These are phyloP conservation scores for Fusarium goolgardi DNA, from an alignment of 2,329 filamentous ascomycete species.

Conservation along the genomic window DNA sequence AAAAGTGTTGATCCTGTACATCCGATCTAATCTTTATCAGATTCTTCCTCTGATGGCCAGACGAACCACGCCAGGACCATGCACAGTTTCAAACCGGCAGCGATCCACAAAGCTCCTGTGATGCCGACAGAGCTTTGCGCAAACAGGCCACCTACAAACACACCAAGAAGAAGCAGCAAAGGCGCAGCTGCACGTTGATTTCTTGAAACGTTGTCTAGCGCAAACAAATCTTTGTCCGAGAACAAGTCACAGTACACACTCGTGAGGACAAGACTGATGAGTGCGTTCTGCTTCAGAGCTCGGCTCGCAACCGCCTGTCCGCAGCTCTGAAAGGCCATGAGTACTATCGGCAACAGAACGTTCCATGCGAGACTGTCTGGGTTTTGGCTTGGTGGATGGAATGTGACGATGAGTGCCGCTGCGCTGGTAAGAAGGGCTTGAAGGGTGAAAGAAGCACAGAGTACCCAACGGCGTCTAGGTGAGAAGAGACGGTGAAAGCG, in stretches of 20 bases:
- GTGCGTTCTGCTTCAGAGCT: conserved; percentile 73
- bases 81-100: conserved; percentile 65
- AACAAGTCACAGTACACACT: conserved; percentile 86
- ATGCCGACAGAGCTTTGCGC: conserved; percentile 61
- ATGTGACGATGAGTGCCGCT: conserved; percentile 66
- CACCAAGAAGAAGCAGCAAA: conserved; percentile 61
- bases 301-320: conserved; percentile 82
- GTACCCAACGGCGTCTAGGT: conserved; percentile 72
- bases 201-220: conserved; percentile 58
- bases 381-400: conserved; percentile 53
- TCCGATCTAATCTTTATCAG: conserved; percentile 8
- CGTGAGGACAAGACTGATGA: conserved; percentile 83
- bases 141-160: conserved; percentile 62
- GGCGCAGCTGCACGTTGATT: conserved; percentile 64
- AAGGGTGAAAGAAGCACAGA: conserved; percentile 67
- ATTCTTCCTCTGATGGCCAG: conserved; percentile 65
- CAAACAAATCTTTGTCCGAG: conserved; percentile 67
- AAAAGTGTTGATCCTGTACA: not conserved
- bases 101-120: conserved; percentile 68
- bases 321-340: conserved; percentile 81
- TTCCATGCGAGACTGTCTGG: conserved; percentile 64
- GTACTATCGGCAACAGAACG: conserved; percentile 72
- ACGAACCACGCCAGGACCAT: conserved; percentile 70
- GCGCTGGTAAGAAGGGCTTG: conserved; percentile 63
- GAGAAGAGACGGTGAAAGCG: conserved; percentile 71